Percentiles rank a stretch among this genome's conserved stretches.
Conservation (phyloP, 169 alveolate genomes). For the Condylostoma magnum region DNA sequence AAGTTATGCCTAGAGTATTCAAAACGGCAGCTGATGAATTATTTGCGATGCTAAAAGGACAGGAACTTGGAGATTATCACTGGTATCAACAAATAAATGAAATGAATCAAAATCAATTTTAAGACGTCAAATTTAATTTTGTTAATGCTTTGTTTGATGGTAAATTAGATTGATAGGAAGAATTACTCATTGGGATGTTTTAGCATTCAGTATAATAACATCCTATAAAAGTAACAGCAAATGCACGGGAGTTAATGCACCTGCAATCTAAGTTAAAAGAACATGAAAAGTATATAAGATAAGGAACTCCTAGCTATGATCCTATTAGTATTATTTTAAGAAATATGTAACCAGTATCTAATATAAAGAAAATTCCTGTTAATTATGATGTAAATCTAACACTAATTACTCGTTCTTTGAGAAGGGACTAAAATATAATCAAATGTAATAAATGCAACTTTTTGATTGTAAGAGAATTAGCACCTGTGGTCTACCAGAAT, state of each 20-base stretch:
- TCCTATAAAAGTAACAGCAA: not conserved
- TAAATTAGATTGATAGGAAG: not conserved
- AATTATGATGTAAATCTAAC: not conserved
- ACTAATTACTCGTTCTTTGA: not conserved
- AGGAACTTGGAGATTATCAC: not conserved
- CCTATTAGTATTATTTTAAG: not conserved
- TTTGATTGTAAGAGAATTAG: slow-evolving; percentile 15
- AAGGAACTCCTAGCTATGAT: slow-evolving; percentile 13
- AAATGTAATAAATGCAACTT: slow-evolving; percentile 1
- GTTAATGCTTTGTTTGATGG: not conserved
- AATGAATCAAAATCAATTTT: not conserved
- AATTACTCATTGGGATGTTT: not conserved
- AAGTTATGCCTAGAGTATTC: too few relatives aligned
- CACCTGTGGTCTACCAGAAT: not conserved
- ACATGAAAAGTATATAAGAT: not conserved
- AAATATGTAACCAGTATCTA: not conserved
- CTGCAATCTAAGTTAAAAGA: not conserved
- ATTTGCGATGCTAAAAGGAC: not conserved
- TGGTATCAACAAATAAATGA: slow-evolving; percentile 6
- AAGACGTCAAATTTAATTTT: not conserved
- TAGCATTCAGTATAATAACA: not conserved
- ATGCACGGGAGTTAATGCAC: not conserved
- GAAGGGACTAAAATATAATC: slow-evolving; percentile 1
- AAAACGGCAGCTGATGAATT: not conserved
- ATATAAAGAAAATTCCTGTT: not conserved